These are phyloP conservation scores for Fraxinus nigra DNA, from an alignment of 305 asterid genomes.

Conservation along the genomic window DNA sequence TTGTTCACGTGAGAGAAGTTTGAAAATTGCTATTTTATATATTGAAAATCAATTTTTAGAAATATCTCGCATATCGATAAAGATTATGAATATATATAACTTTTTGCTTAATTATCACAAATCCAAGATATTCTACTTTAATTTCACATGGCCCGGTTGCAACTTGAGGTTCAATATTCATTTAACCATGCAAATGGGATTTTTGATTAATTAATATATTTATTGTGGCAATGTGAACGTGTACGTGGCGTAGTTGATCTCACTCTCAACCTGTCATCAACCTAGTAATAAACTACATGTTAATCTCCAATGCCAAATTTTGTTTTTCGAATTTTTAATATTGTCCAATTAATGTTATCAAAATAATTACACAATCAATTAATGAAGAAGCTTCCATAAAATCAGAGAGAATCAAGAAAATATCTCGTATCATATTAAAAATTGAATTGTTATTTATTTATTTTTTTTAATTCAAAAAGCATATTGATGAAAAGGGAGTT, in stretches of 20 bases:
- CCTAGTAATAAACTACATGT: background rate
- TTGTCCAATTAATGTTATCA: background rate
- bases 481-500: background rate
- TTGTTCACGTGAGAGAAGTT: background rate
- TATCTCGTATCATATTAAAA: background rate
- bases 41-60: no score
- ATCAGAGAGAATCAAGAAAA: background rate
- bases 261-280: background rate
- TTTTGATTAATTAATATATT: background rate
- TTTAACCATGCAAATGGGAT: background rate
- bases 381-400: background rate
- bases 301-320: background rate
- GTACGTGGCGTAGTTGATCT: background rate
- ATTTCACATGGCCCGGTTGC: background rate
- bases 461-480: conserved; percentile 15
- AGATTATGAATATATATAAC: no score
- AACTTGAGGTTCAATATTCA: background rate
- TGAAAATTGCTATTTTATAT: background rate
- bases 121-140: background rate
- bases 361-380: no score
- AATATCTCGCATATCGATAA: no score
- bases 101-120: background rate
- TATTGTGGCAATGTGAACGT: background rate
- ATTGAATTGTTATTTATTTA: background rate
- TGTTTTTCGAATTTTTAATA: no score